phyloP scores from a whole-genome alignment of 768 basidiomycete species.

The Hypholoma sublateritium region DNA sequence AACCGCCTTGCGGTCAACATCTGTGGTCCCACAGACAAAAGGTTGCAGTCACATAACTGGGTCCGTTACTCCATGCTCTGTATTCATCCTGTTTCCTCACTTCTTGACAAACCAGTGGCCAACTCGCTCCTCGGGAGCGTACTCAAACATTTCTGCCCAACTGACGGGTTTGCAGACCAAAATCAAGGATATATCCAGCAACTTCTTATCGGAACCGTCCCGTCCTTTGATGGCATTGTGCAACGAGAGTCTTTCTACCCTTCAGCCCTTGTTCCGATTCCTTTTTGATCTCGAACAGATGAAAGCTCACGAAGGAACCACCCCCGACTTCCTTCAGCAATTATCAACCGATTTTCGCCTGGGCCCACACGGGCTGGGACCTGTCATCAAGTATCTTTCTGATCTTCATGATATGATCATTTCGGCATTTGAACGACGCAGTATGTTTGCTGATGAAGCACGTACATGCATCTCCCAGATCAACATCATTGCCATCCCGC shows the following conservation, averaged over 20 bases:
- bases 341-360: neutral
- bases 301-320: neutral
- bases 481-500: neutral
- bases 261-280: neutral
- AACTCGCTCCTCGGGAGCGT: too few species aligned
- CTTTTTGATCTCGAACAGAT: neutral
- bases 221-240: neutral
- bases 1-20: too few species aligned
- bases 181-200: neutral
- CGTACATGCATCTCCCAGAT: neutral
- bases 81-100: neutral
- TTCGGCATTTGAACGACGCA: neutral
- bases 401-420: neutral
- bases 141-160: too few species aligned
- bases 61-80: neutral
- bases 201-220: neutral
- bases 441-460: neutral
- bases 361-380: neutral
- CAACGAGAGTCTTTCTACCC: neutral
- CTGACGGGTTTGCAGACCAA: neutral
- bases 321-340: neutral
- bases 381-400: neutral
- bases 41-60: neutral
- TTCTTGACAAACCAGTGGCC: neutral
- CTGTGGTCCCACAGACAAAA: too few species aligned